Evolutionary conservation across 1,284 basidiomycete species (phyloP).

Genomic region (Austroboletus novae-zelandiae): DNA sequence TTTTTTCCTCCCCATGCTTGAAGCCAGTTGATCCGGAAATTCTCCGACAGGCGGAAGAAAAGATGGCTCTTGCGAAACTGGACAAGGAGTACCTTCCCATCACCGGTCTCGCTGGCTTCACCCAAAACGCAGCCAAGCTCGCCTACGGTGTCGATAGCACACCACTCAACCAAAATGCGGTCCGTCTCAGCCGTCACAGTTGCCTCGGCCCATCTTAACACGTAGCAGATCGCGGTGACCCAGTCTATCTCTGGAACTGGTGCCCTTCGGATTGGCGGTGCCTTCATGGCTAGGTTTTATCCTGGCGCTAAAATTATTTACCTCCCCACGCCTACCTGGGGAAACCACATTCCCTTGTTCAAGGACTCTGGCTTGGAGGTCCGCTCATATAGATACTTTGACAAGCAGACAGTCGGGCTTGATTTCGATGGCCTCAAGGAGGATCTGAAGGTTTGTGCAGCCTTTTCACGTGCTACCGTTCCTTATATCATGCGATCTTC

Average conservation of each 20-base stretch:
- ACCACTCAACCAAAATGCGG: constrained; percentile 75
- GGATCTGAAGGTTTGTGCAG: constrained; percentile 70
- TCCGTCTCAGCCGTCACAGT: constrained; percentile 40
- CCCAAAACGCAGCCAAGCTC: constrained; percentile 84
- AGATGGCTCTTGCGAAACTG: constrained; percentile 62
- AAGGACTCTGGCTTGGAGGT: constrained; percentile 94
- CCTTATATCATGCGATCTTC: constrained; percentile 3
- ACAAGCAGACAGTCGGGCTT: constrained; percentile 91
- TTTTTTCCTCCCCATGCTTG: constrained; percentile 7
- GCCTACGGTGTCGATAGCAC: constrained; percentile 87
- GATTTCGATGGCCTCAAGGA: constrained; percentile 92
- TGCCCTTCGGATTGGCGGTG: constrained; percentile 94
- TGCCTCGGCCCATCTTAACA: neutral
- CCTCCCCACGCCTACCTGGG: constrained; percentile 95
- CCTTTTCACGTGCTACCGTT: neutral
- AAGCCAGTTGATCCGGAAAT: constrained; percentile 1
- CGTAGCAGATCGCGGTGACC: constrained; percentile 78
- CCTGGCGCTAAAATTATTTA: constrained; percentile 89
- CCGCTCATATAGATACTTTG: constrained; percentile 91
- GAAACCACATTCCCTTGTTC: constrained; percentile 90
- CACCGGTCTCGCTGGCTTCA: constrained; percentile 88
- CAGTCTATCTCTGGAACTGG: constrained; percentile 99
- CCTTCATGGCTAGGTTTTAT: constrained; percentile 90
- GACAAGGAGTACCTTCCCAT: constrained; percentile 99
- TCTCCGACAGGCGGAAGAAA: constrained; percentile 71